These are phyloP conservation scores for Peronospora destructor DNA, from an alignment of 352 stramenopile genomes.

Conservation along the genomic window DNA sequence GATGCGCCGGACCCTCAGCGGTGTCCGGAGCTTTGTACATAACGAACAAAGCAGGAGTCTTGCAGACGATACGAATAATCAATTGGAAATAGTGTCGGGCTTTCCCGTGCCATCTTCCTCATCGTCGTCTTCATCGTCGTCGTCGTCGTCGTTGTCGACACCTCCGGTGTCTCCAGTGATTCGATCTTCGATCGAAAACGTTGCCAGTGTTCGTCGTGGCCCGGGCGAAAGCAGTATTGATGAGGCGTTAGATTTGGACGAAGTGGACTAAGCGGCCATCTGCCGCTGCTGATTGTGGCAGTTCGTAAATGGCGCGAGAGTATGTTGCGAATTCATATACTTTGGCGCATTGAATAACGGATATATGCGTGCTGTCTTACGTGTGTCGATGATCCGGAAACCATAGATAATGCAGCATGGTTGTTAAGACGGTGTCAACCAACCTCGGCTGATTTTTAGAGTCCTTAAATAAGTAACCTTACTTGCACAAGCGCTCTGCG, in stretches of 20 bases:
- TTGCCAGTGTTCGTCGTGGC: constrained; percentile 7
- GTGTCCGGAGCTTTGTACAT: constrained; percentile 37
- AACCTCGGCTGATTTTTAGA: too few relatives aligned
- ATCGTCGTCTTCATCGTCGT: constrained; percentile 25
- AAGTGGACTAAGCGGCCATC: constrained; percentile 40
- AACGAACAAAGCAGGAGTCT: constrained; percentile 12
- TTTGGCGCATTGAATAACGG: constrained; percentile 16
- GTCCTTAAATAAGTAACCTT: too few relatives aligned
- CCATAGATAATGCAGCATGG: background rate
- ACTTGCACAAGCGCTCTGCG: too few relatives aligned
- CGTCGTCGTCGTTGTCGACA: constrained; percentile 16
- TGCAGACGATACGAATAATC: constrained; percentile 6
- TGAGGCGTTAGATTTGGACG: constrained; percentile 66
- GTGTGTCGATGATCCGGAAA: background rate
- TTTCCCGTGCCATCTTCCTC: constrained; percentile 26
- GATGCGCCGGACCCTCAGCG: constrained; percentile 40
- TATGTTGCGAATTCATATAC: constrained; percentile 17
- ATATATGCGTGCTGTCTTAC: constrained; percentile 1
- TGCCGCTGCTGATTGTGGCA: constrained; percentile 3
- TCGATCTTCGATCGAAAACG: constrained; percentile 11
- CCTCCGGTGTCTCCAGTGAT: constrained; percentile 9
- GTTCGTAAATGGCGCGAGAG: constrained; percentile 8
- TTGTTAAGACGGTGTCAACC: background rate
- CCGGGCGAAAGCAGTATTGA: constrained; percentile 40
- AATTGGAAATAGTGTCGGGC: constrained; percentile 10